Conservation (phyloP, 1,139 yeast species). For the Hyphopichia fennica region DNA sequence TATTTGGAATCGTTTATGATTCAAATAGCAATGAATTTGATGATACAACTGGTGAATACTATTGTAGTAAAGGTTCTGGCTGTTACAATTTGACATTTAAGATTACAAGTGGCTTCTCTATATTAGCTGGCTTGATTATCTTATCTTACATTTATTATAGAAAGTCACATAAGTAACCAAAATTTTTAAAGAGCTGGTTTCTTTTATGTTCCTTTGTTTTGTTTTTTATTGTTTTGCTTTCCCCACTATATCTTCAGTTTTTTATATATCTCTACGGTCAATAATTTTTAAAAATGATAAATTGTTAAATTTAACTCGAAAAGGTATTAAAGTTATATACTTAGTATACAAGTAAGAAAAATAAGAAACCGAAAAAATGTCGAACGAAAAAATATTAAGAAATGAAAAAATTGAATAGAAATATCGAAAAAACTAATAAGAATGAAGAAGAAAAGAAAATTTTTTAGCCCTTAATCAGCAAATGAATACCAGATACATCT, state of each 20-base stretch:
- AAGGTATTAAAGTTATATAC: not conserved
- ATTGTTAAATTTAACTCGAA: too few relatives aligned
- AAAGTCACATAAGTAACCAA: not conserved
- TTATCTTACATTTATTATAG: constrained; percentile 21
- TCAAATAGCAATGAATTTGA: constrained; percentile 26
- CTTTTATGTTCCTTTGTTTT: too few relatives aligned
- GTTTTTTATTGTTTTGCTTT: too few relatives aligned
- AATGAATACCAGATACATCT: constrained; percentile 1
- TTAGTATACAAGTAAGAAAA: not conserved
- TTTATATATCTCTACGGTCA: too few relatives aligned
- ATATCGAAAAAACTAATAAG: not conserved
- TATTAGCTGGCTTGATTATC: constrained; percentile 20
- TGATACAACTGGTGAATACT: constrained; percentile 17
- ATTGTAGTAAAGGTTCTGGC: constrained; percentile 37
- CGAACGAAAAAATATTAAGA: too few relatives aligned
- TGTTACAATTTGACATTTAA: constrained; percentile 42
- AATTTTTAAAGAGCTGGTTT: not conserved
- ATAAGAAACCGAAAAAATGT: not conserved
- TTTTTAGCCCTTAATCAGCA: not conserved
- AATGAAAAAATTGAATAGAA: not conserved
- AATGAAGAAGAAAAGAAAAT: not conserved
- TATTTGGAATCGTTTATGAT: constrained; percentile 44
- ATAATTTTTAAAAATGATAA: too few relatives aligned
- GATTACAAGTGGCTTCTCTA: constrained; percentile 31
- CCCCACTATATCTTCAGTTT: too few relatives aligned